Percentiles rank a stretch among this genome's conserved stretches.
phyloP scores from a whole-genome alignment of 176 grass and related monocot genomes.

The Melocanna baccifera region DNA sequence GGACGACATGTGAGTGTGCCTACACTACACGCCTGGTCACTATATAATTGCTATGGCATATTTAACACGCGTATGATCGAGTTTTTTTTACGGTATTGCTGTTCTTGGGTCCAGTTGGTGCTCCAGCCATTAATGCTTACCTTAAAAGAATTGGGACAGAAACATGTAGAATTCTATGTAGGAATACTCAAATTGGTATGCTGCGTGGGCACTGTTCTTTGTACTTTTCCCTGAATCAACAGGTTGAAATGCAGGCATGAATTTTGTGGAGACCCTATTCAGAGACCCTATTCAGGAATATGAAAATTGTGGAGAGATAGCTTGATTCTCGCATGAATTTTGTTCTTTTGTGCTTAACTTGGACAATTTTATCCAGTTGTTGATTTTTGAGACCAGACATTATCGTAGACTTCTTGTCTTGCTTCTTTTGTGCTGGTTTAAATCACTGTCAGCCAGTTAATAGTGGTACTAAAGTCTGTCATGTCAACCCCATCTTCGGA shows the following conservation, averaged over 20 bases:
- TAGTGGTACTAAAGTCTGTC: background rate
- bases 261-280: no score
- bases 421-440: background rate
- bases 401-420: background rate
- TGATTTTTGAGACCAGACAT: background rate
- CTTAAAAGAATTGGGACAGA: background rate
- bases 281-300: background rate
- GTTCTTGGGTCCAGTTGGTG: background rate
- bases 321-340: background rate
- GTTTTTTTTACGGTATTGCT: background rate
- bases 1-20: slow-evolving; percentile 51
- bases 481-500: background rate
- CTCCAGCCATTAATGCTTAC: background rate
- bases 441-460: slow-evolving; percentile 4
- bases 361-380: background rate
- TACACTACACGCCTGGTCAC: background rate
- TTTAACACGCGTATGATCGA: background rate
- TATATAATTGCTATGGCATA: background rate
- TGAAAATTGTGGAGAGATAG: background rate
- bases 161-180: background rate
- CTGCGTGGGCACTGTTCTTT: background rate
- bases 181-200: background rate
- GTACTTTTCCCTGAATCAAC: background rate
- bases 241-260: background rate
- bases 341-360: background rate